A percentile compares a stretch with the other conserved stretches of the same genome.
Evolutionary conservation across 140 eudicot genomes (phyloP).

Genomic region (Cichorium intybus): DNA sequence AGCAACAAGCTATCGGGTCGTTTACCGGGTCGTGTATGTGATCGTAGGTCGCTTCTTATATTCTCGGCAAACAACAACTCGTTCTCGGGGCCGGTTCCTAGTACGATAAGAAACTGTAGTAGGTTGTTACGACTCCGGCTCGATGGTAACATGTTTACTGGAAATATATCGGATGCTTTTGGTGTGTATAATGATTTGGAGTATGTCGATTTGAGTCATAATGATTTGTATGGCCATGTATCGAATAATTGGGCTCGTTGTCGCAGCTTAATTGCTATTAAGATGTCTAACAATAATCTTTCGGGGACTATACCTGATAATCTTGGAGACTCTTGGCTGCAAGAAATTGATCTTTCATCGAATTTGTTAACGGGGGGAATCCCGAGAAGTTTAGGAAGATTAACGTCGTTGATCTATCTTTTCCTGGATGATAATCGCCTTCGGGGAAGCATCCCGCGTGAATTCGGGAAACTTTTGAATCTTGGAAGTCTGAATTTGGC

Average conservation of each 20-base stretch:
- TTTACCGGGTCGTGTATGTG: constrained; percentile 38
- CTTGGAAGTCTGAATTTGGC: constrained; percentile 28
- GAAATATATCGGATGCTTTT: constrained; percentile 39
- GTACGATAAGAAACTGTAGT: constrained; percentile 42
- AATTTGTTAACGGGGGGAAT: constrained; percentile 36
- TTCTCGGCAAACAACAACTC: constrained; percentile 24
- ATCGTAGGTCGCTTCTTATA: constrained; percentile 23
- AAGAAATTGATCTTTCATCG: constrained; percentile 33
- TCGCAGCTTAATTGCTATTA: constrained; percentile 23
- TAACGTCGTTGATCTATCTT: constrained; percentile 28
- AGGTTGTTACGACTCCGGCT: constrained; percentile 27
- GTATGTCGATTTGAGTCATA: constrained; percentile 38
- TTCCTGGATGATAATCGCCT: constrained; percentile 27
- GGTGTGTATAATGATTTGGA: constrained; percentile 36
- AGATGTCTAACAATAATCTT: constrained; percentile 34
- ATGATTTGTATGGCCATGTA: constrained; percentile 33
- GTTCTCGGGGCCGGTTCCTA: constrained; percentile 38
- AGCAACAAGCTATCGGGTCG: constrained; percentile 36
- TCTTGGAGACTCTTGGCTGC: constrained; percentile 30
- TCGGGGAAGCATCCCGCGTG: constrained; percentile 23
- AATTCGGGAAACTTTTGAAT: constrained; percentile 22
- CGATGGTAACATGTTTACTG: constrained; percentile 27
- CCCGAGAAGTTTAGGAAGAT: constrained; percentile 30
- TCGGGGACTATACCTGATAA: constrained; percentile 33
- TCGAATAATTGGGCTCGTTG: constrained; percentile 37